phyloP scores from a whole-genome alignment of 495 filamentous ascomycete genomes.

The Neurospora sp. region DNA sequence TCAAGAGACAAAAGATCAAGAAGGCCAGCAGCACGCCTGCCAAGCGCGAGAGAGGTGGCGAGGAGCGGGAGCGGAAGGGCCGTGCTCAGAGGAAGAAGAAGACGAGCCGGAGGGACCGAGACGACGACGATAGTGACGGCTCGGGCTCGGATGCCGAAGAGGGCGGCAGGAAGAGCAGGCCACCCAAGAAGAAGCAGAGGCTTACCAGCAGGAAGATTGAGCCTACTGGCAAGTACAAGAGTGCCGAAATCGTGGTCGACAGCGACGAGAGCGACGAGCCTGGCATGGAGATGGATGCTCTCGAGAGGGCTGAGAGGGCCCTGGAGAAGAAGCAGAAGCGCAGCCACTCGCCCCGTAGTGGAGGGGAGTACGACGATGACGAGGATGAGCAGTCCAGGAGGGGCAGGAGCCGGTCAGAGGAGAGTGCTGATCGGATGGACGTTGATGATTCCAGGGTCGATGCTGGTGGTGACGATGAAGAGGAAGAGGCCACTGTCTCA shows the following conservation, averaged over 20 bases:
- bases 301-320: conserved; percentile 31
- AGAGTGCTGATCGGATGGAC: conserved; percentile 24
- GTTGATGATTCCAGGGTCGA: conserved; percentile 18
- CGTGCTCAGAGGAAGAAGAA: conserved; percentile 11
- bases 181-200: conserved; percentile 51
- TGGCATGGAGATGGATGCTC: conserved; percentile 19
- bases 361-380: conserved; percentile 1
- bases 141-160: conserved; percentile 20
- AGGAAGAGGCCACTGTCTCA: conserved; percentile 7
- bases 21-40: not conserved
- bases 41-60: conserved; percentile 7
- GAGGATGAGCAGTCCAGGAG: conserved; percentile 23
- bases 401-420: conserved; percentile 29
- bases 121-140: conserved; percentile 23
- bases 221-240: conserved; percentile 57
- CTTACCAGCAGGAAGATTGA: conserved; percentile 45
- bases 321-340: conserved; percentile 17
- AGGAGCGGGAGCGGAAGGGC: conserved; percentile 6
- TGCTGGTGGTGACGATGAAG: conserved; percentile 22
- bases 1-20: conserved; percentile 68
- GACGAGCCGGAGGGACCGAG: not conserved
- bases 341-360: conserved; percentile 9
- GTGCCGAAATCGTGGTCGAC: conserved; percentile 67
- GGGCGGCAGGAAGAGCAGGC: conserved; percentile 32
- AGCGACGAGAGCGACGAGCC: conserved; percentile 43